Evolutionary conservation across 306 rosid species (phyloP).

Genomic region (Abrus precatorius): DNA sequence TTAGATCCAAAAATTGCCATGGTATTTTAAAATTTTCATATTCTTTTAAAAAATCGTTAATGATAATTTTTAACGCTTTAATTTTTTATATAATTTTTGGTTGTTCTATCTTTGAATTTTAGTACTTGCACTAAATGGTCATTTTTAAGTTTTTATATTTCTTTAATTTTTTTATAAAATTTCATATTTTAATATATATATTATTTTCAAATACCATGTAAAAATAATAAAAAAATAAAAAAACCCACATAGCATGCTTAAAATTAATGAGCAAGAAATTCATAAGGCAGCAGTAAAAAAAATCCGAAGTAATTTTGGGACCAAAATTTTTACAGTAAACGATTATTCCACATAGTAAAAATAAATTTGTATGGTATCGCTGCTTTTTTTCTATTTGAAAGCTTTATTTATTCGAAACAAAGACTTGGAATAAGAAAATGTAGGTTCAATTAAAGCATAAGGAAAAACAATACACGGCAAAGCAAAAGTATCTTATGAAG

Average conservation of each 20-base stretch:
- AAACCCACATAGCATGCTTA: neutral
- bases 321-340: neutral
- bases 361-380: neutral
- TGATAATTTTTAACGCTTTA: too few species aligned
- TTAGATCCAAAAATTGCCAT: too few species aligned
- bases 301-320: neutral
- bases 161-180: too few species aligned
- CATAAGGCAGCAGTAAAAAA: neutral
- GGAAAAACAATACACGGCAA: neutral
- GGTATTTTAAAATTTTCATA: too few species aligned
- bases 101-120: too few species aligned
- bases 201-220: too few species aligned
- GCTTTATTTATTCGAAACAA: neutral
- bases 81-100: too few species aligned
- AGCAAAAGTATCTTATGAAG: neutral
- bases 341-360: neutral
- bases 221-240: too few species aligned
- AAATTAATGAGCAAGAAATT: constrained; percentile 5
- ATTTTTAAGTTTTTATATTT: too few species aligned
- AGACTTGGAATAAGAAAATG: neutral
- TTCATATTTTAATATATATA: too few species aligned
- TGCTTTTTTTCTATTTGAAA: neutral
- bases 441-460: constrained; percentile 18
- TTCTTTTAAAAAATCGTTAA: too few species aligned
- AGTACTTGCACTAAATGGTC: too few species aligned